Base-by-base conservation (phyloP, 192 early-diverging fungal species). In the Podila verticillata region DNA sequence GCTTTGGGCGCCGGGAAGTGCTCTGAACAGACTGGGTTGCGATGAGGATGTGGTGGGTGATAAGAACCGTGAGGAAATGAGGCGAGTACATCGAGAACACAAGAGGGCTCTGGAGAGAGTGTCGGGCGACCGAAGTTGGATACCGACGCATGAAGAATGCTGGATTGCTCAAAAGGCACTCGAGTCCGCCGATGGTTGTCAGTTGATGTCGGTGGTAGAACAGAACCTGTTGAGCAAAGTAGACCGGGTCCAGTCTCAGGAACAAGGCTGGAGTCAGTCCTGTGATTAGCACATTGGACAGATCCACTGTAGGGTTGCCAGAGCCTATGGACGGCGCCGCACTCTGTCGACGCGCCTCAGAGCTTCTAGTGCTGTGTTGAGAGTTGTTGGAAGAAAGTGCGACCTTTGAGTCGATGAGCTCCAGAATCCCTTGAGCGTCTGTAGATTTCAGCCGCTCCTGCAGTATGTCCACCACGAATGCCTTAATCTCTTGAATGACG, bases 1-100 rank as follows among this genome's bases (percentile, higher is more conserved):
- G 65, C 72, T 84, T 58, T 73, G 89, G 75, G 72, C 88, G 54
- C 66, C 83, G 31, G 69, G 84, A 39, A 61, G 85, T 65, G 72
- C 86, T 73, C 78, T 82, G 51, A 73, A 86, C 73, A 85, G 81
- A 73, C 85, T 84, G 84, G 15, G 84, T 74, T 20, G 81, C 90
- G 5, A 90, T 85, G 13, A 93, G 77, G 8, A 94, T 79, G 57
- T 94, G 93, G 64, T 88, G 87, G 57, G 88, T 85, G 20, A 94
- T 86, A 61, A 94, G 72, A 22, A 90, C 85, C 7, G 91, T 91
- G 24, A 94, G 36, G 63, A 94, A 94, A 65, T 94, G 93, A n/a
- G 92, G 92, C 26, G 90, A 84, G 34, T 74, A 65, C 35, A 73
- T 78, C 29, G 81, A 82, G 8, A 74, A 82, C 49, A 84, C 78